Evolutionary conservation across 768 basidiomycete species (phyloP).

Genomic region (Galerina marginata): DNA sequence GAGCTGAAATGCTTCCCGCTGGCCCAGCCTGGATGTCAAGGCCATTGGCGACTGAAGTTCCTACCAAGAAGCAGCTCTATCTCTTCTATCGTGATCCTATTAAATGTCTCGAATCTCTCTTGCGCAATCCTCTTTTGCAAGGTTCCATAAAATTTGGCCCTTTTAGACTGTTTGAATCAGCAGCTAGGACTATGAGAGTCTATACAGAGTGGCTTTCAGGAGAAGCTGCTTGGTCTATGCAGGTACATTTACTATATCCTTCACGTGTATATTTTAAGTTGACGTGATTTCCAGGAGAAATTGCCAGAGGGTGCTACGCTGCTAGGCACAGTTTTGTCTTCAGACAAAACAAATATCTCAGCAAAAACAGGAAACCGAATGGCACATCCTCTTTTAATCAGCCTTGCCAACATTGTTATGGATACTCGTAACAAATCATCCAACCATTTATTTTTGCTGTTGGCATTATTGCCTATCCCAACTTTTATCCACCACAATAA

Average conservation of each 20-base stretch:
- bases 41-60: conserved; percentile 13
- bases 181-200: conserved; percentile 14
- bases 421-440: conserved; percentile 36
- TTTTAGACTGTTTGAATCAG: conserved; percentile 13
- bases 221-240: conserved; percentile 23
- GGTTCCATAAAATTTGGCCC: conserved; percentile 28
- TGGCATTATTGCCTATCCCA: conserved; percentile 36
- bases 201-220: conserved; percentile 28
- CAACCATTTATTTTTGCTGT: conserved; percentile 31
- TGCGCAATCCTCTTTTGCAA: conserved; percentile 29
- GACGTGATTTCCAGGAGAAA: conserved; percentile 11
- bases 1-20: conserved; percentile 32
- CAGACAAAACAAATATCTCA: conserved; percentile 39
- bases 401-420: conserved; percentile 36
- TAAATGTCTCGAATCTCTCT: conserved; percentile 32
- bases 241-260: conserved; percentile 19
- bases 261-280: not conserved
- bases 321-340: conserved; percentile 33
- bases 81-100: conserved; percentile 35
- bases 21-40: conserved; percentile 31
- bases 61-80: conserved; percentile 28
- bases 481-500: conserved; percentile 29
- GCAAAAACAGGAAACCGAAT: conserved; percentile 33
- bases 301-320: conserved; percentile 31
- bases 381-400: conserved; percentile 37